These are phyloP conservation scores for Amylostereum areolatum DNA, from an alignment of 1,284 basidiomycete genomes.

Conservation along the genomic window DNA sequence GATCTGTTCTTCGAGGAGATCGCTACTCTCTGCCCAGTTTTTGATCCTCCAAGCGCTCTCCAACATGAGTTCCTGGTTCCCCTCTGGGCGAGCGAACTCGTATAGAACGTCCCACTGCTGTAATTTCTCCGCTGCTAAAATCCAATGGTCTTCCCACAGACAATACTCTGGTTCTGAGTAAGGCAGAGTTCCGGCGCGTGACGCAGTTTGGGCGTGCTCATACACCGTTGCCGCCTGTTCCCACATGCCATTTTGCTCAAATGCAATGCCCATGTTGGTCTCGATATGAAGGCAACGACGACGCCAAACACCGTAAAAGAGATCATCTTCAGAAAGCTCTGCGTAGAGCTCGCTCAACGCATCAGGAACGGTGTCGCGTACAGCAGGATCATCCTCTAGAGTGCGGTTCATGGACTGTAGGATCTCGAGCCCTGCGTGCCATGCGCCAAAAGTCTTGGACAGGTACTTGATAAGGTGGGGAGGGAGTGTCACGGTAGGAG, in stretches of 20 bases:
- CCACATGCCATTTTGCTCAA: conserved; percentile 98
- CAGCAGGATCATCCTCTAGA: conserved; percentile 75
- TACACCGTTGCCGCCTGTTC: conserved; percentile 87
- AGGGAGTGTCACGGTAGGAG: conserved; percentile 83
- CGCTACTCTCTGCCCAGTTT: conserved; percentile 85
- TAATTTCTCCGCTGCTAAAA: conserved; percentile 90
- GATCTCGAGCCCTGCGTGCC: conserved; percentile 90
- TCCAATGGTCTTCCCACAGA: conserved; percentile 99
- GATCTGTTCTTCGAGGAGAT: conserved; percentile 83
- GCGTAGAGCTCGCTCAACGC: conserved; percentile 95
- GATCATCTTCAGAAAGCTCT: conserved; percentile 93
- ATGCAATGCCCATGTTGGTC: conserved; percentile 89
- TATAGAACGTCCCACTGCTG: conserved; percentile 97
- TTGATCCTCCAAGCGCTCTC: conserved; percentile 95
- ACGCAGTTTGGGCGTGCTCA: conserved; percentile 87
- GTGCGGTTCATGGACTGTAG: conserved; percentile 75
- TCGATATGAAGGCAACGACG: conserved; percentile 84
- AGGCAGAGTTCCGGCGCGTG: conserved; percentile 77
- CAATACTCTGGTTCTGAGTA: conserved; percentile 97
- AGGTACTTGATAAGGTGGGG: conserved; percentile 96
- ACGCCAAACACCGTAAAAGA: conserved; percentile 97
- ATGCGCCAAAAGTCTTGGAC: conserved; percentile 93
- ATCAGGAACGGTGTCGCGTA: conserved; percentile 85
- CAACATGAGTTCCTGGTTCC: conserved; percentile 88
- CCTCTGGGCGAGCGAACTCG: conserved; percentile 89